Base-by-base conservation (phyloP, 1,284 basidiomycete genomes). In the Puccinia brachypodii region DNA sequence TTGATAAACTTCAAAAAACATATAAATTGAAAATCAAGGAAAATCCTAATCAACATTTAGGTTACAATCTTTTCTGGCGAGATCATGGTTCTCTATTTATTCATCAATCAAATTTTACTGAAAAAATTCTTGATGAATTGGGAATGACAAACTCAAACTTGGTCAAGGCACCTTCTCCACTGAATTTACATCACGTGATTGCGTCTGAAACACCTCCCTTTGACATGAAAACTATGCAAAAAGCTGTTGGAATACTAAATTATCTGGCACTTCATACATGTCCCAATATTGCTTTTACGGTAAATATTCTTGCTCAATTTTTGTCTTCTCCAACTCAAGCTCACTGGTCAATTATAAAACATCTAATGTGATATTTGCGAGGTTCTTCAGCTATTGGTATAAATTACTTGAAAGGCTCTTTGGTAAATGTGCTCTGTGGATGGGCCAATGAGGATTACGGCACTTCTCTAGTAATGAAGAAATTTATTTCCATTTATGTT, bases 361-460 rank as follows among this genome's bases (percentile, higher is more conserved):
- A 74, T 56, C 28, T 74, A 4, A n/a, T 74, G 1, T n/a, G 36
- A 44, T 62, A 8, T 62, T 31, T 74, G n/a, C 53, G 9, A 22
- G 68, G 68, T 11, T 40, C 68, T 6, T 1, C 22, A 6, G 28
- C 22, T 22, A 31, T 71, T 8, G 68, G 68, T 2, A 36, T 71
- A 3, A 2, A 11, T 44, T 71, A 38, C 38, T 13, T 38, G 14
- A 9, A 44, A 42, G 38, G 40, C 28, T 11, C 22, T 22, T 40
- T 13, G 14, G 3, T 33, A 7, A 28, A 60, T 28, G 22, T 16
- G 36, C 58, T 76, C 3, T 22, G 6, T 64, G 75, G 60, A 0
- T 66, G 62, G 60, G 75, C 75, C 6, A 60, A 76, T 60, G 75
- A 58, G 1, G 72, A 56, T 19, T 74, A 58, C 38, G 11, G 6